Percentiles rank a stretch among this genome's conserved stretches.
phyloP scores from a whole-genome alignment of 768 basidiomycete species.

The Cystofilobasidium ferigula region DNA sequence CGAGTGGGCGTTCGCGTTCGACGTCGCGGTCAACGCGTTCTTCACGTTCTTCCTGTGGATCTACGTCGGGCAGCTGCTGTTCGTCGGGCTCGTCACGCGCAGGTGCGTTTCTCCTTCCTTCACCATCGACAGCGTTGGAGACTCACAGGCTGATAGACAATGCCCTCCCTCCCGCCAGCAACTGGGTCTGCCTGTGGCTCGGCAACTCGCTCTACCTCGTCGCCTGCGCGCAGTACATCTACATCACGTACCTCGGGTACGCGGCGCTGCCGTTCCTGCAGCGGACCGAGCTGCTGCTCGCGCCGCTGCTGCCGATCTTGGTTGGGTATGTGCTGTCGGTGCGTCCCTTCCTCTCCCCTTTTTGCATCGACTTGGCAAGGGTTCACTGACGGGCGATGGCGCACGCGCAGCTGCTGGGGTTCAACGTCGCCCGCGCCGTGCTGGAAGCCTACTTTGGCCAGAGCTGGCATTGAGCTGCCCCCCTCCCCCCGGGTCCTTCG shows the following conservation, averaged over 20 bases:
- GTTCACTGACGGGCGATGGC: too few species aligned
- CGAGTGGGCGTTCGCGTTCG: conserved; percentile 92
- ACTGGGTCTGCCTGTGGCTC: conserved; percentile 26
- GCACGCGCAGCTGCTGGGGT: conserved; percentile 55
- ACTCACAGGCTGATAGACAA: neutral
- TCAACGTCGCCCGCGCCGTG: conserved; percentile 78
- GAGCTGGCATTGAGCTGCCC: conserved; percentile 31
- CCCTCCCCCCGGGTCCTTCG: too few species aligned
- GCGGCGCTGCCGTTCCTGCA: conserved; percentile 83
- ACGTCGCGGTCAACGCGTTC: conserved; percentile 93
- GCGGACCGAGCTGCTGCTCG: conserved; percentile 77
- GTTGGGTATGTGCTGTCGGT: conserved; percentile 66
- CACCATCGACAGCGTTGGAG: neutral
- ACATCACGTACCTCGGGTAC: conserved; percentile 28
- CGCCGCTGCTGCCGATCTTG: conserved; percentile 77
- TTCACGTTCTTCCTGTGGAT: conserved; percentile 85
- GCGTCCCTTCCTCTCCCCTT: neutral
- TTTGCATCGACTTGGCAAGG: conserved; percentile 23
- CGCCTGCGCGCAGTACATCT: conserved; percentile 23
- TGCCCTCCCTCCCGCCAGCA: neutral
- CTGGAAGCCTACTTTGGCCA: conserved; percentile 65
- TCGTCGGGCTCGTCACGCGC: conserved; percentile 68
- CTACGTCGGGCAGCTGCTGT: conserved; percentile 76
- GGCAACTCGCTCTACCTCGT: conserved; percentile 25
- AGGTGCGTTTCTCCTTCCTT: conserved; percentile 35